phyloP scores from a whole-genome alignment of 306 rosid genomes.

The Bauhinia variegata region DNA sequence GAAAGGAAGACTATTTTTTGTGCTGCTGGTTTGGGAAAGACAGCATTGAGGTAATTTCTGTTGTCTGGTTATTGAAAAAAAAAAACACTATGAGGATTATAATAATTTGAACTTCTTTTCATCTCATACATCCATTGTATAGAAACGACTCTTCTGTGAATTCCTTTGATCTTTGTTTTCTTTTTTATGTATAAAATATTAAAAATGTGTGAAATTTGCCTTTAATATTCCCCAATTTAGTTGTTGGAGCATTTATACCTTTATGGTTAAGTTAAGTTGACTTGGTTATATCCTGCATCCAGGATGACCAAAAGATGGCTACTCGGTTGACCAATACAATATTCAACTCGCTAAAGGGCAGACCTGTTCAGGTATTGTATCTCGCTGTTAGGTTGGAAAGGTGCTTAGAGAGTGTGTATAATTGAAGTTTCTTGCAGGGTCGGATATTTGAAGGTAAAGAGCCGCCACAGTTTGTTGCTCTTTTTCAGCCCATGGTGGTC shows the following conservation, averaged over 20 bases:
- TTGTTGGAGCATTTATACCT: constrained; percentile 5
- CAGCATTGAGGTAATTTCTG: constrained; percentile 76
- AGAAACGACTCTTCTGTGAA: constrained; percentile 11
- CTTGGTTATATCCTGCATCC: constrained; percentile 34
- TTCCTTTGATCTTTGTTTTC: constrained; percentile 15
- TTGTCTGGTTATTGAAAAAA: constrained; percentile 30
- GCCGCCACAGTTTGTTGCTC: constrained; percentile 89
- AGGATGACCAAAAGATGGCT: constrained; percentile 96
- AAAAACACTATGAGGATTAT: constrained; percentile 20
- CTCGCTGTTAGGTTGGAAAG: constrained; percentile 38
- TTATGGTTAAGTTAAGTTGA: constrained; percentile 26
- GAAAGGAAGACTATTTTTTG: constrained; percentile 94
- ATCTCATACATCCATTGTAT: neutral
- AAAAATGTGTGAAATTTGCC: constrained; percentile 5
- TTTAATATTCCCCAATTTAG: constrained; percentile 14
- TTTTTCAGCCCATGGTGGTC: constrained; percentile 92
- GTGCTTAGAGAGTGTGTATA: constrained; percentile 31
- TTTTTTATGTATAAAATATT: neutral
- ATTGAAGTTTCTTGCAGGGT: constrained; percentile 67
- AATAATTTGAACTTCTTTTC: constrained; percentile 6
- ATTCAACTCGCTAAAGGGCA: constrained; percentile 92
- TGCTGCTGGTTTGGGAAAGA: constrained; percentile 96
- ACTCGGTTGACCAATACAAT: constrained; percentile 83
- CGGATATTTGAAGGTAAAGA: constrained; percentile 89
- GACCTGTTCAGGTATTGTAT: constrained; percentile 91